Base-by-base conservation (phyloP, 306 rosid species). In the Medicago ruthenica region DNA sequence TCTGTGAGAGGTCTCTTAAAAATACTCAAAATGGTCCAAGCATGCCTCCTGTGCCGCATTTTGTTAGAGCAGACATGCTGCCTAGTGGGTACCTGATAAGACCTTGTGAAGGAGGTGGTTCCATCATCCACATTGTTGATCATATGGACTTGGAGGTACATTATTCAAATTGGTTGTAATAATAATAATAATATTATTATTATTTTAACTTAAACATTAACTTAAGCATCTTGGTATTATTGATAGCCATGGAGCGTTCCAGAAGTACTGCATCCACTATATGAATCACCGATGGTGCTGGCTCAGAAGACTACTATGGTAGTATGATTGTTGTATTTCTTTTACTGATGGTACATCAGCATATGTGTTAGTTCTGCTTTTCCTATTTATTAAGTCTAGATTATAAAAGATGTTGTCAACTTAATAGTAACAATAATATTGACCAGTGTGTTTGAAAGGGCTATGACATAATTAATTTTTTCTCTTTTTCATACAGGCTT, bases 221-320 rank as follows among this genome's bases (percentile, higher is more conserved):
- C 81, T 57, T 63, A 1, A 44, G 69, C 36, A 34, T 83, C 50
- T 68, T 45, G 70, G 14, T 44, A 21, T 57, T 66, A 73, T 79
- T 67, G 18, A 59, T 72, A 94, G 98, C 97, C 98, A 55, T 91
- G 98, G 97, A 92, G 96, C 34, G 96, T 94, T 78, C 98, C 98
- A 7, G 98, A 94, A 81, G 98, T 94, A 27, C 57, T 94, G 87
- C 97, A 97, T 59, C 96, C 98, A 5, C 73, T 94, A 82, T 94
- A 94, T 71, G 97, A 94, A 85, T 94, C 98, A 60, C 85, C 97
- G 14, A 89, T 94, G 75, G 87, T 90, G 42, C 87, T 94, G 76
- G 95, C 98, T 70, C 98, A 94, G 83, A 94, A 91, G 86, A 94
- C 91, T 65, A 91, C 98, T 41, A 94, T 94, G 96, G 92, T 97